phyloP scores from a whole-genome alignment of 1,139 yeast genomes.

The Meyerozyma athensensis region DNA sequence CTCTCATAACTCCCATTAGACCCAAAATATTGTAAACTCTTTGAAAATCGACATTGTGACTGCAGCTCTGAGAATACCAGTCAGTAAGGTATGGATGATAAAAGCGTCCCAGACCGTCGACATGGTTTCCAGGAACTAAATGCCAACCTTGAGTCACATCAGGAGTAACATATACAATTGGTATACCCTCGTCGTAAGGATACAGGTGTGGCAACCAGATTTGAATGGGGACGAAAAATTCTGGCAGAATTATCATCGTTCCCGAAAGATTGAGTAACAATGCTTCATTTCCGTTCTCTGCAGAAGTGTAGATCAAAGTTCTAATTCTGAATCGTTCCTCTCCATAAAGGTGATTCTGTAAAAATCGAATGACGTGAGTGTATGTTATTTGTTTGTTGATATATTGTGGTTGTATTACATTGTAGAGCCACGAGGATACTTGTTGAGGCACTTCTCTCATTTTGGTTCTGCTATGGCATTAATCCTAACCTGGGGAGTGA shows the following conservation, averaged over 20 bases:
- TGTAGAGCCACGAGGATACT: slow-evolving; percentile 40
- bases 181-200: slow-evolving; percentile 52
- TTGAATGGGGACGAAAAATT: slow-evolving; percentile 50
- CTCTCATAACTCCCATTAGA: slow-evolving; percentile 32
- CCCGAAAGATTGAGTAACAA: slow-evolving; percentile 67
- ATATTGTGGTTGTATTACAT: slow-evolving; percentile 49
- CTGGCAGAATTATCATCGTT: slow-evolving; percentile 30
- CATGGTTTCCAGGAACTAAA: slow-evolving; percentile 57
- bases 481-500: not conserved
- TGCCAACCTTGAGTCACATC: slow-evolving; percentile 32
- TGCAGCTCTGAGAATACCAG: slow-evolving; percentile 43
- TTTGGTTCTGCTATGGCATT: not conserved
- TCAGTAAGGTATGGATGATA: slow-evolving; percentile 63
- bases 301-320: slow-evolving; percentile 64
- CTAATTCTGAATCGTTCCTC: slow-evolving; percentile 50
- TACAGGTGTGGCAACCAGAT: slow-evolving; percentile 76
- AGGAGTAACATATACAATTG: slow-evolving; percentile 58
- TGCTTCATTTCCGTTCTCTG: slow-evolving; percentile 50
- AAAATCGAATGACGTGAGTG: slow-evolving; percentile 54
- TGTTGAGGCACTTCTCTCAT: slow-evolving; percentile 30
- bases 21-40: slow-evolving; percentile 31
- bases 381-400: slow-evolving; percentile 48
- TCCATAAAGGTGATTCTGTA: slow-evolving; percentile 41
- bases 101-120: slow-evolving; percentile 71
- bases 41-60: slow-evolving; percentile 8